Percentiles rank a stretch among this genome's conserved stretches.
Evolutionary conservation across 768 basidiomycete species (phyloP).

Genomic region (Russula virescens): DNA sequence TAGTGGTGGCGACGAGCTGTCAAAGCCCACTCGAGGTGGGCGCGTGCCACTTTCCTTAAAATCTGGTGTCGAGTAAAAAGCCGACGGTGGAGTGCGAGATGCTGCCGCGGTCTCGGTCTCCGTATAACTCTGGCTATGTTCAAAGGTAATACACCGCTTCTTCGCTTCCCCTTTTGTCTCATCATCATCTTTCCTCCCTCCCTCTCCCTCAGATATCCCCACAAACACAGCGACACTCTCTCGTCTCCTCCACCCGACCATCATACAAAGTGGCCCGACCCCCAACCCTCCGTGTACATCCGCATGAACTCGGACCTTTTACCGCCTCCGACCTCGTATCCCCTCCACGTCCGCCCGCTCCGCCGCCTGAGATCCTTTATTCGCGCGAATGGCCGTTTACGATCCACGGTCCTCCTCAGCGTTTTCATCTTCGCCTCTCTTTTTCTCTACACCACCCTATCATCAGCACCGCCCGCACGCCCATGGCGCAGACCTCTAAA

Average conservation of each 20-base stretch:
- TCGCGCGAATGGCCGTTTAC: neutral
- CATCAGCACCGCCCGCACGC: neutral
- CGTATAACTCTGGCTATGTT: too few relatives aligned
- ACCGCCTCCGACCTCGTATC: neutral
- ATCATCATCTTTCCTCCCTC: neutral
- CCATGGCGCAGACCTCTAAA: neutral
- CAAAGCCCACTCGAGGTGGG: too few relatives aligned
- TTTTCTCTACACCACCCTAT: conserved; percentile 6
- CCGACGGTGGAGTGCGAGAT: too few relatives aligned
- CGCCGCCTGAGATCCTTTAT: conserved; percentile 4
- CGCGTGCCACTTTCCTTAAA: too few relatives aligned
- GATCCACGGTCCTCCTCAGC: neutral
- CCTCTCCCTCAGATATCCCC: neutral
- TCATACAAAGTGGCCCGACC: neutral
- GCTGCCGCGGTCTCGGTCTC: too few relatives aligned
- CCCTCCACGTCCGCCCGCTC: neutral
- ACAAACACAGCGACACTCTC: neutral
- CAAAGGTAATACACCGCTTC: too few relatives aligned
- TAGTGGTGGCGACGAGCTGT: too few relatives aligned
- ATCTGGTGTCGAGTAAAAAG: too few relatives aligned
- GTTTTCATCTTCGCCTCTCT: conserved; percentile 9
- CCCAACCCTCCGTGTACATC: neutral
- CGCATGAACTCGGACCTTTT: neutral
- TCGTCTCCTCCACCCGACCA: neutral
- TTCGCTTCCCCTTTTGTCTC: too few relatives aligned